These are phyloP conservation scores for Cordyceps cicadae DNA, from an alignment of 2,329 filamentous ascomycete species.

Conservation along the genomic window DNA sequence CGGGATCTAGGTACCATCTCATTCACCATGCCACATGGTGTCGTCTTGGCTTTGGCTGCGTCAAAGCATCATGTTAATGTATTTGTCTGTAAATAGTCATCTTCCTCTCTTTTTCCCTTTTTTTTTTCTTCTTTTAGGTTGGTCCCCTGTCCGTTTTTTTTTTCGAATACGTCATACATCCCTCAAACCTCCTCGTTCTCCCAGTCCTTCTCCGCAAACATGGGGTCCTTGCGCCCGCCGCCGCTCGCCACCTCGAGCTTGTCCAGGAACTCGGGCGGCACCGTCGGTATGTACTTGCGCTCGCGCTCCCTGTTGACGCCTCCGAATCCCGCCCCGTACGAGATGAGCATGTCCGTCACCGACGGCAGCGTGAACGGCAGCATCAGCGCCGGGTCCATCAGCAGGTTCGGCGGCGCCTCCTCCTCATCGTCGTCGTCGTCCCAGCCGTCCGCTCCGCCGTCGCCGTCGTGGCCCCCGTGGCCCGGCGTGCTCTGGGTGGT, in stretches of 20 bases:
- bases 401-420: conserved; percentile 61
- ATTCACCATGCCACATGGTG: neutral
- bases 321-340: conserved; percentile 89
- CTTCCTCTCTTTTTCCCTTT: no score
- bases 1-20: neutral
- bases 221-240: conserved; percentile 39
- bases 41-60: neutral
- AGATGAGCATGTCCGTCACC: conserved; percentile 94
- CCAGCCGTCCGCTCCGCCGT: conserved; percentile 29
- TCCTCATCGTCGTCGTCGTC: conserved; percentile 39
- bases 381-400: conserved; percentile 85
- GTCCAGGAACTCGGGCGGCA: conserved; percentile 85
- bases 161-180: neutral
- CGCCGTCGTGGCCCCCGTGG: conserved; percentile 20
- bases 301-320: conserved; percentile 86
- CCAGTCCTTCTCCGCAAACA: conserved; percentile 58
- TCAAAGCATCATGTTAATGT: neutral
- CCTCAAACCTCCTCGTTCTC: conserved; percentile 53
- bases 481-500: conserved; percentile 35
- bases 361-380: conserved; percentile 92
- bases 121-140: no score
- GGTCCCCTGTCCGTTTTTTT: no score
- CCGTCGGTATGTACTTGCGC: conserved; percentile 89
- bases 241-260: conserved; percentile 62
- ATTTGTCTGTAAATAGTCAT: neutral